phyloP scores from a whole-genome alignment of 345 rosid species.

The Arabis alpina region DNA sequence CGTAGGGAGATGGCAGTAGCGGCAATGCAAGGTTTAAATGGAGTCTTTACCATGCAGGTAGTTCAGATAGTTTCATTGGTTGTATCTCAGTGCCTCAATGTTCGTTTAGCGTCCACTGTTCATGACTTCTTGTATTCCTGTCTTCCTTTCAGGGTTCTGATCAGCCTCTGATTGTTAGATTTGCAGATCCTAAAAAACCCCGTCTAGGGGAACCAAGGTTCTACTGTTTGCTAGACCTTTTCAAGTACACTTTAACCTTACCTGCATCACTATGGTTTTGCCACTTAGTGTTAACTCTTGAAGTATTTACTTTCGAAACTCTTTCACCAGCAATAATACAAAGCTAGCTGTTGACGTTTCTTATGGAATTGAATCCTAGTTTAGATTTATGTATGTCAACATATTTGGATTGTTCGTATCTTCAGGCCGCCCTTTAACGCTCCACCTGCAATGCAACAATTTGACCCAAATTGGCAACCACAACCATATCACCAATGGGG shows the following conservation, averaged over 20 bases:
- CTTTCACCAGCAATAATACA: no score
- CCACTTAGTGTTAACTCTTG: no score
- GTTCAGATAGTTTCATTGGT: conserved; percentile 31
- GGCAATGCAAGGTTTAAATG: conserved; percentile 78
- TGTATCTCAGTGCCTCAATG: conserved; percentile 11
- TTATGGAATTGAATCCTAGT: no score
- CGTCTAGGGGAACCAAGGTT: conserved; percentile 77
- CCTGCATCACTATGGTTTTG: no score
- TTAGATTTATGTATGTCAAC: no score
- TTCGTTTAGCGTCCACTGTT: conserved; percentile 26
- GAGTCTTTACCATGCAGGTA: conserved; percentile 77
- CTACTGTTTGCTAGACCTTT: conserved; percentile 12
- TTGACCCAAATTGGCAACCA: conserved; percentile 48
- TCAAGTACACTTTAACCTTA: no score
- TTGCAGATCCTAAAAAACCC: conserved; percentile 81
- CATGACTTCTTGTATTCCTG: conserved; percentile 12
- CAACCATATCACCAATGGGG: conserved; percentile 51
- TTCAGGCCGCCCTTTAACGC: conserved; percentile 39
- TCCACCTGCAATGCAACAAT: conserved; percentile 56
- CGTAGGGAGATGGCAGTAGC: conserved; percentile 82
- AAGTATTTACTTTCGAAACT: no score
- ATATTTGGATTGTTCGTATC: no score
- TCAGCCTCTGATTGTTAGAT: conserved; percentile 73
- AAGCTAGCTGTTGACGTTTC: no score
- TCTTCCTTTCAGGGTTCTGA: conserved; percentile 72